Conservation (phyloP, 441 rosid species). For the Corymbia citriodora region DNA sequence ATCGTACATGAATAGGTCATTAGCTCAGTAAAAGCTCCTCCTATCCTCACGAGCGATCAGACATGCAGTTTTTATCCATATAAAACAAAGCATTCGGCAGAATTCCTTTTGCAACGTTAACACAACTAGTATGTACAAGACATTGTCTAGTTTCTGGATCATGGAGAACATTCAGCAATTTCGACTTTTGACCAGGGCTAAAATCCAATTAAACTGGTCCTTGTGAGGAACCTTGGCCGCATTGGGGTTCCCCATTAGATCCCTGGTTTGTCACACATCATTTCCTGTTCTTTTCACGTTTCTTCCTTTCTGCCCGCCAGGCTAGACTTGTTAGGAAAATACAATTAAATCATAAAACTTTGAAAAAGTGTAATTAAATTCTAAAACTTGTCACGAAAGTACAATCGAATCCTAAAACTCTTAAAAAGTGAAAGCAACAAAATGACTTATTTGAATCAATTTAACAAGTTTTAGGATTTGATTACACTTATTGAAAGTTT, state of each 20-base stretch:
- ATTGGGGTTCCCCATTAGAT: neutral
- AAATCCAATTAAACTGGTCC: neutral
- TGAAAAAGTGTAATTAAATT: neutral
- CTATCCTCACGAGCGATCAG: neutral
- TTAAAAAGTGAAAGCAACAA: too few relatives aligned
- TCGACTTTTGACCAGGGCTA: neutral
- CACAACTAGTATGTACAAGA: neutral
- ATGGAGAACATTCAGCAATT: neutral
- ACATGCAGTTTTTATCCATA: neutral
- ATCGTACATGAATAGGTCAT: neutral
- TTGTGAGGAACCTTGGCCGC: neutral
- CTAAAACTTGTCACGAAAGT: too few relatives aligned
- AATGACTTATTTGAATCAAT: too few relatives aligned
- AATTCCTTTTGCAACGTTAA: neutral
- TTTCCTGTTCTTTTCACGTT: neutral
- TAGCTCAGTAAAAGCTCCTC: neutral
- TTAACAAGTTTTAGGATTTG: too few relatives aligned
- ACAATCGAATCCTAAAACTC: too few relatives aligned
- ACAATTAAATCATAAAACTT: too few relatives aligned
- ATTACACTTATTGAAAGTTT: too few relatives aligned
- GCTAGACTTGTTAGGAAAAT: neutral
- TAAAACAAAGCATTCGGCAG: neutral
- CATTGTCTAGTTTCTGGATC: neutral
- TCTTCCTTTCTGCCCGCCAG: neutral
- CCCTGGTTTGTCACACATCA: neutral